phyloP scores from a whole-genome alignment of 768 basidiomycete species.

The Kwoniella sp. region DNA sequence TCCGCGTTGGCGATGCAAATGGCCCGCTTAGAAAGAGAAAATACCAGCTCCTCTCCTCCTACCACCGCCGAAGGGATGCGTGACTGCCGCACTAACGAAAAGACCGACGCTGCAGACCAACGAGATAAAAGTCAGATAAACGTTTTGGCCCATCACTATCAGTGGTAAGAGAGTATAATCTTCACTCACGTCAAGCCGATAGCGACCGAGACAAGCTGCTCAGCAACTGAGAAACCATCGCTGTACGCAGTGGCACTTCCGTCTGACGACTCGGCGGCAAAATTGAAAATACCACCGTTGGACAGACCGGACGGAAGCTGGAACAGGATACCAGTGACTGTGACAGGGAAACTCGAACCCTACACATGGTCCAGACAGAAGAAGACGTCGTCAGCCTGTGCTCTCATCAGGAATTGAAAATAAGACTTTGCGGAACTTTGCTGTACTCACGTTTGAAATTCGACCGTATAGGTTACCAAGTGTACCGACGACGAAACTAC shows the following conservation, averaged over 20 bases:
- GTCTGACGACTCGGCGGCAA: constrained; percentile 28
- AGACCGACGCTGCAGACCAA: constrained; percentile 67
- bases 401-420: no score
- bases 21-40: constrained; percentile 55
- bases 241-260: constrained; percentile 21
- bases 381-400: no score
- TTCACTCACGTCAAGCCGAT: constrained; percentile 60
- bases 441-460: constrained; percentile 63
- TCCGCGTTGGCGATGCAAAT: no score
- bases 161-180: no score
- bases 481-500: constrained; percentile 79
- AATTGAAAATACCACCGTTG: constrained; percentile 75
- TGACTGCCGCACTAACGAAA: constrained; percentile 68
- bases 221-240: constrained; percentile 64
- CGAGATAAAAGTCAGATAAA: no score
- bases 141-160: no score
- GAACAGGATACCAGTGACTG: constrained; percentile 78
- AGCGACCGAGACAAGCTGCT: constrained; percentile 74
- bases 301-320: constrained; percentile 81
- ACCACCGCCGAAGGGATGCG: constrained; percentile 58
- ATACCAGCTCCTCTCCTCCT: constrained; percentile 56
- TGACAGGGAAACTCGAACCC: constrained; percentile 71
- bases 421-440: no score
- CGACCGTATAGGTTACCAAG: constrained; percentile 76
- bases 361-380: neutral